A percentile compares a stretch with the other conserved stretches of the same genome.
These are phyloP conservation scores for Candida smagusa DNA, from an alignment of 1,139 yeast species.

Conservation along the genomic window DNA sequence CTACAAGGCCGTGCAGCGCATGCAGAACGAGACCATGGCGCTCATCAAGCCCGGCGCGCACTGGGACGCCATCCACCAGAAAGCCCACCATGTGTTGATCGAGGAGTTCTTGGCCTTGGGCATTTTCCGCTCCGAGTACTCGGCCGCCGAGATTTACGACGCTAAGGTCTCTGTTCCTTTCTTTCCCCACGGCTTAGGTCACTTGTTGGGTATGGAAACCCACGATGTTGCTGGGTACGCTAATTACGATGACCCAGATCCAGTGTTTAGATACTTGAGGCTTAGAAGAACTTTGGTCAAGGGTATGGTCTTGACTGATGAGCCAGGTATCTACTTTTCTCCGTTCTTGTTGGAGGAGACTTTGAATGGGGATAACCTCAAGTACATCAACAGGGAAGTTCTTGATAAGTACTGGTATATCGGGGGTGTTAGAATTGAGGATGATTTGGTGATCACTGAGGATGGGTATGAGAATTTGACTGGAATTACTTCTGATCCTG, in stretches of 20 bases:
- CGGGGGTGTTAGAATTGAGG: constrained; percentile 97
- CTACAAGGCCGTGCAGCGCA: constrained; percentile 74
- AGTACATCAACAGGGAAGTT: constrained; percentile 62
- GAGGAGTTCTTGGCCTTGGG: constrained; percentile 71
- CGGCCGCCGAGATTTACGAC: constrained; percentile 63
- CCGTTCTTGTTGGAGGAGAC: constrained; percentile 72
- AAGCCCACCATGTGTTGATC: constrained; percentile 76
- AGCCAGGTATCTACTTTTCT: constrained; percentile 92
- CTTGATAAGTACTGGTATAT: constrained; percentile 78
- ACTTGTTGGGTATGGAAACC: constrained; percentile 88
- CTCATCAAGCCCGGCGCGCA: constrained; percentile 73
- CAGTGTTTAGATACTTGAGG: constrained; percentile 71
- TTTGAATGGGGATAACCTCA: constrained; percentile 51
- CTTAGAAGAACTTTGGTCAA: constrained; percentile 67
- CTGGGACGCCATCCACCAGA: constrained; percentile 84
- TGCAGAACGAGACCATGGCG: constrained; percentile 73
- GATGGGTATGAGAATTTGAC: constrained; percentile 81
- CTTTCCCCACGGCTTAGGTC: constrained; percentile 96
- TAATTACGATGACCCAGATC: constrained; percentile 79
- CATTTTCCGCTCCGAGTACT: constrained; percentile 60
- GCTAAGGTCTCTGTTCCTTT: constrained; percentile 74
- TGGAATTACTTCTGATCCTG: constrained; percentile 78
- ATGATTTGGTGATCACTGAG: constrained; percentile 76
- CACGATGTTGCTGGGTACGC: constrained; percentile 93
- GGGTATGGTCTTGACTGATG: constrained; percentile 90